Percentiles rank a stretch among this genome's conserved stretches.
phyloP scores from a whole-genome alignment of 2,329 filamentous ascomycete species.

The Chrysosporium queenslandicum region DNA sequence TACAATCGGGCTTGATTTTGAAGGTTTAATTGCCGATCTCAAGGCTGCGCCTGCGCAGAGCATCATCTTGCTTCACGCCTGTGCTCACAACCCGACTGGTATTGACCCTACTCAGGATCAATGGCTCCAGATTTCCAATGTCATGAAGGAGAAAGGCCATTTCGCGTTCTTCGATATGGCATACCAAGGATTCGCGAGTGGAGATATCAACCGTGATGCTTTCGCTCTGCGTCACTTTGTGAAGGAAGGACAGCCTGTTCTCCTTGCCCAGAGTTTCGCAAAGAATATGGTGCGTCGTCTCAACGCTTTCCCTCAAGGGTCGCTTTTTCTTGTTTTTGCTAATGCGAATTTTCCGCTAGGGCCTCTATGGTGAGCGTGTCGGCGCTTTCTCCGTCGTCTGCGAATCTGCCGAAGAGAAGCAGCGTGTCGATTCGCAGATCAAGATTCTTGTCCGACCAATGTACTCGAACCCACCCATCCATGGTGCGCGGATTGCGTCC shows the following conservation, averaged over 20 bases:
- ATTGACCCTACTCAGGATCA: slow-evolving; percentile 86
- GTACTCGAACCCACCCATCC: slow-evolving; percentile 96
- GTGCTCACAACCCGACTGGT: slow-evolving; percentile 95
- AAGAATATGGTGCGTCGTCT: slow-evolving; percentile 79
- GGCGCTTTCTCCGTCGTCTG: slow-evolving; percentile 92
- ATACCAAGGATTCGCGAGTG: slow-evolving; percentile 95
- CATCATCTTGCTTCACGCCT: slow-evolving; percentile 89
- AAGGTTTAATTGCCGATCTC: slow-evolving; percentile 83
- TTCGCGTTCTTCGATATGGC: slow-evolving; percentile 99
- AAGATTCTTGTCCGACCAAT: slow-evolving; percentile 95
- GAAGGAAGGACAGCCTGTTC: slow-evolving; percentile 78
- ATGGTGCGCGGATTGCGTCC: slow-evolving; percentile 88
- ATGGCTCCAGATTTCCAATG: slow-evolving; percentile 82
- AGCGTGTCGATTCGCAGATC: slow-evolving; percentile 91
- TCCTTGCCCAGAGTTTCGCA: slow-evolving; percentile 86
- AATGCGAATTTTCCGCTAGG: slow-evolving; percentile 41
- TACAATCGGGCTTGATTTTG: slow-evolving; percentile 95
- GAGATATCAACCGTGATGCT: slow-evolving; percentile 83
- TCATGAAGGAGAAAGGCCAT: slow-evolving; percentile 76
- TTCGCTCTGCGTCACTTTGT: slow-evolving; percentile 91
- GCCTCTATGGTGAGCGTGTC: slow-evolving; percentile 95
- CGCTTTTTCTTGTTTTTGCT: background rate
- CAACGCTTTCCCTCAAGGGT: too few relatives aligned
- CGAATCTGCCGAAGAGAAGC: slow-evolving; percentile 78
- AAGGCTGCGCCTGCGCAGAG: slow-evolving; percentile 77